Base-by-base conservation (phyloP, 2,329 filamentous ascomycete species). In the Aspergillus fijiensis region DNA sequence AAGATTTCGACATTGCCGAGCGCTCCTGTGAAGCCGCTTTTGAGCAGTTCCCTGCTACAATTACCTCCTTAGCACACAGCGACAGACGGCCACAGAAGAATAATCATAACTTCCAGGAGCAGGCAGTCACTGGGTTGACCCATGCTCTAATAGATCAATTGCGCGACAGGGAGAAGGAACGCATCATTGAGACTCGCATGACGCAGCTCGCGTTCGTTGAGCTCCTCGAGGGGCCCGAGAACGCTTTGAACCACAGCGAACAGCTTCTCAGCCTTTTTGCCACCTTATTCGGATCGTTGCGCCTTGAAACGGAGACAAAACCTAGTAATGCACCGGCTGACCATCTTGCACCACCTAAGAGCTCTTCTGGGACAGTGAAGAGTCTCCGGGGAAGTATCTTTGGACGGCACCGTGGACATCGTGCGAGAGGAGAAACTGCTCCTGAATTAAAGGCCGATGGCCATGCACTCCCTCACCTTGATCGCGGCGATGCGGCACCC, bases 151-250 rank as follows among this genome's bases (percentile, higher is more conserved):
- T 96, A 0, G 89, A 94, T 65, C 87, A 90, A 49, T 91, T 97
- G 87, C 89, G 92, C 63, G 86, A 88, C 60, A 86, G 87, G 27
- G 93, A 98, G 72, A 96, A 92, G 71, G 91, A 93, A 74, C 85
- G 86, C 52, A 88, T 99, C 48, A 78, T 99, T n/a, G 91, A 98
- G 74, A 87, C 97, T 62, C 96, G 96, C 75, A 96, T 98, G 86
- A 97, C 94, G 11, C 93, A 98, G 70, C 81, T 99, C 61, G 85
- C 90, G 4, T 83, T 99, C 21, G 77, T 95, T 3, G 94, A 98
- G 75, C 79, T 95, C 16, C 79, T 91, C 3, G 92, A 97, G 72
- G 92, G 92, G 1, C 87, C 92, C 0, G 88, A 91, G 60, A 86
- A 89, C 59, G 94, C 95, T 19, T 91, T 98, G 54, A 96, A 96